Evolutionary conservation across 1,284 basidiomycete genomes (phyloP).

Genomic region (Leccinum subfulvum): DNA sequence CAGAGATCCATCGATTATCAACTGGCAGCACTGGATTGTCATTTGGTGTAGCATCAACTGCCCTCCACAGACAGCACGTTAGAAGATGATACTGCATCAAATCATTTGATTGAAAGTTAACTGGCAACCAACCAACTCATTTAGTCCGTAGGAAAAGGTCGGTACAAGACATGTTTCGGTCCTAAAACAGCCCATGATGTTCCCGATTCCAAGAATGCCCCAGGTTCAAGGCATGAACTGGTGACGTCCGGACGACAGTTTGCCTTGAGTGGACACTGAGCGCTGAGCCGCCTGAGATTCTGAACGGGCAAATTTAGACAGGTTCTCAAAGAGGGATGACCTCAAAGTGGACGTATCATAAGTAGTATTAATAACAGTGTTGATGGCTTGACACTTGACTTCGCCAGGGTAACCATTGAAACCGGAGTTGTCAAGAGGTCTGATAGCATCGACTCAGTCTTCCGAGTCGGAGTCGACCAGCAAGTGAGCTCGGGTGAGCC

Average conservation of each 20-base stretch:
- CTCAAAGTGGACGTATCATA: not conserved
- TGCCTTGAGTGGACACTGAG: not conserved
- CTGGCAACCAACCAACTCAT: not conserved
- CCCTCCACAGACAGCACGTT: too few species aligned
- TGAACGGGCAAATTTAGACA: not conserved
- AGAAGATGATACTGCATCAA: not conserved
- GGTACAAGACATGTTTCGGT: not conserved
- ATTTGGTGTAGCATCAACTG: too few species aligned
- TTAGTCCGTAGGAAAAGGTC: not conserved
- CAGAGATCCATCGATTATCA: not conserved
- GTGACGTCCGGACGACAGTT: not conserved
- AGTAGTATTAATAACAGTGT: too few species aligned
- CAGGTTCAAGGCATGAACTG: not conserved
- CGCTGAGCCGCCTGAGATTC: not conserved
- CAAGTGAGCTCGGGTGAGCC: too few species aligned
- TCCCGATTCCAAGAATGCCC: not conserved
- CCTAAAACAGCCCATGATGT: not conserved
- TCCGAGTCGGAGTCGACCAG: too few species aligned
- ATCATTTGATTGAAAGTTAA: not conserved
- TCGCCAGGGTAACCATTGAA: too few species aligned
- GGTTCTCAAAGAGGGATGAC: not conserved
- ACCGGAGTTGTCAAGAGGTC: too few species aligned
- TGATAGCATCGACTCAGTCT: too few species aligned
- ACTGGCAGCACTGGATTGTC: not conserved
- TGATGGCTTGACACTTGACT: too few species aligned